These are phyloP conservation scores for Nothophoma quercina DNA, from an alignment of 2,329 filamentous ascomycete genomes.

Conservation along the genomic window DNA sequence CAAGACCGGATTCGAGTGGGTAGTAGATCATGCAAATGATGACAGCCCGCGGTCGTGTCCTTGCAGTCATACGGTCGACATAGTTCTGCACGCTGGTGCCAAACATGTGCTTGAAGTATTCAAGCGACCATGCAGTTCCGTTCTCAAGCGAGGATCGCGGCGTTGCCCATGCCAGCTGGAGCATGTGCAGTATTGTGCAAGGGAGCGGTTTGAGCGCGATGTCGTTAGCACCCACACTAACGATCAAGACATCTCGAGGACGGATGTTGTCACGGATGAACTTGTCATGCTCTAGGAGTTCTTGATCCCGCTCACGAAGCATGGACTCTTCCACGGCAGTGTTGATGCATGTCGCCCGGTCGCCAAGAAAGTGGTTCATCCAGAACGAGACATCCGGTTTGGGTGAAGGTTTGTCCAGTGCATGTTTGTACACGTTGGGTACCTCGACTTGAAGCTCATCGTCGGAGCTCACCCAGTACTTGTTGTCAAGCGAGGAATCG, in stretches of 20 bases:
- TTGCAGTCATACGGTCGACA: slow-evolving; percentile 31
- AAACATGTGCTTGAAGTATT: slow-evolving; percentile 45
- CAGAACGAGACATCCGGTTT: slow-evolving; percentile 50
- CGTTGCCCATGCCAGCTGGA: slow-evolving; percentile 43
- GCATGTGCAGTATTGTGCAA: slow-evolving; percentile 42
- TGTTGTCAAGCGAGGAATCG: slow-evolving; percentile 52
- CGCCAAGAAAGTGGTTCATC: slow-evolving; percentile 44
- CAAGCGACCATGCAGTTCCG: slow-evolving; percentile 35
- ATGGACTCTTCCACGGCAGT: slow-evolving; percentile 46
- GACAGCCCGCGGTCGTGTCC: slow-evolving; percentile 43
- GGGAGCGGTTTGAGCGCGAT: slow-evolving; percentile 40
- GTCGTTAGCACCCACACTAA: slow-evolving; percentile 50
- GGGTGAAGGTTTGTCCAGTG: slow-evolving; percentile 31
- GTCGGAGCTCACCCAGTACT: slow-evolving; percentile 42
- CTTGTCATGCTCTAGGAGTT: slow-evolving; percentile 41
- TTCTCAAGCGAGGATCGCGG: slow-evolving; percentile 30
- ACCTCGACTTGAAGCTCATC: slow-evolving; percentile 20
- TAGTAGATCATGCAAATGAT: slow-evolving; percentile 52
- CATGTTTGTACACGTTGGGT: slow-evolving; percentile 40
- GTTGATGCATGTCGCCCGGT: slow-evolving; percentile 47
- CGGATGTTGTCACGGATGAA: slow-evolving; percentile 47
- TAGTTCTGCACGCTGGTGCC: slow-evolving; percentile 38
- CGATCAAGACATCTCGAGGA: slow-evolving; percentile 42
- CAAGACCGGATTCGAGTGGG: slow-evolving; percentile 39
- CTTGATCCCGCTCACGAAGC: slow-evolving; percentile 40